Evolutionary conservation across 805 yeast genomes (phyloP), one percentile per base, ranked within the genome.

Genomic region (Kodamaea kakaduensis): DNA sequence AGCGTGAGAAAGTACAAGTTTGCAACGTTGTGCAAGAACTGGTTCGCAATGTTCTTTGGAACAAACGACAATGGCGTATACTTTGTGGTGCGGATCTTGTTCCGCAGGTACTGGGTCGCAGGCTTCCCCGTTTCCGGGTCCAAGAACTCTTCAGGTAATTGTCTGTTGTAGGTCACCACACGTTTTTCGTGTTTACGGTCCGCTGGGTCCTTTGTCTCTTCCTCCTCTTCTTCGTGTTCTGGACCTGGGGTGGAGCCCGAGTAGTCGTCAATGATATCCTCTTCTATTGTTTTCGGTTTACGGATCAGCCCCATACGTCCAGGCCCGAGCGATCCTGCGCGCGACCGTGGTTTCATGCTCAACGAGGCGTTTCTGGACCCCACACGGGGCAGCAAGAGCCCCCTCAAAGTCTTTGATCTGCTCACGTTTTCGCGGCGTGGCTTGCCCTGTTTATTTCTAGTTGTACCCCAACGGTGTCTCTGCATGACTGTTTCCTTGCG

Each of bases 81-180:
- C 64, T 87, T 90, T 2, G 98, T 87, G 0, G 97, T 88, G 65
- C 97, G 78, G 47, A 93, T 86, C 58, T 93, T 89, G 67, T 90
- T 90, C 50, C 96, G 73, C 8, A 94, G 78, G 53, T 84, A 90
- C n/a, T 59, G 54, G 0, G 69, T 67, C 13, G 50, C 52, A 1
- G 90, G 84, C 23, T 73, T 70, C 9, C 82, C 81, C 1, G 65
- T 78, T 71, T 57, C 51, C 3, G 77, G 78, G 41, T 79, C 81
- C 14, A 76, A 32, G 55, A 70, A 59, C 23, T 73, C 72, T 15
- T 70, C 75, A 1, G 93, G 88, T 17, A 84, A 55, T 2, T 68
- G 65, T 48, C 73, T 51, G 52, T 84, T 83, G 63, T 79, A 72
- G 38, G 71, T 81, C 10, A 82, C 59, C 2, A 72, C 55, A 52